Evolutionary conservation across 352 stramenopile species (phyloP).

Genomic region (Pythium brassicae): DNA sequence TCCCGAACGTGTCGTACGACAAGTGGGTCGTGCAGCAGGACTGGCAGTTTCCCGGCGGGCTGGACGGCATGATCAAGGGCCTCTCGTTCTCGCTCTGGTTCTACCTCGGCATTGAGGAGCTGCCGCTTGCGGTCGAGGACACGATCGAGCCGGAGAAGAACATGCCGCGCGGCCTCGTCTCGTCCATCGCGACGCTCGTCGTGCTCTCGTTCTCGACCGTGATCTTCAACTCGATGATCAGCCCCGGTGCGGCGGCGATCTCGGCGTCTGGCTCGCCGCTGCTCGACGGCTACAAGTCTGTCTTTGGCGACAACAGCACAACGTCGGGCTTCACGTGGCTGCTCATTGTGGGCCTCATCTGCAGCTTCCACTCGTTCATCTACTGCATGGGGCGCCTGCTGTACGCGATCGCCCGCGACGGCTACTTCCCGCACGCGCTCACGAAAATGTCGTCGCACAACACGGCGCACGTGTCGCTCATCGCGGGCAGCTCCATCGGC

Average conservation of each 20-base stretch:
- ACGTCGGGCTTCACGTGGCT: conserved; percentile 70
- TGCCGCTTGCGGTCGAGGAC: conserved; percentile 59
- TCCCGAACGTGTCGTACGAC: conserved; percentile 51
- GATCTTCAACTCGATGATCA: conserved; percentile 67
- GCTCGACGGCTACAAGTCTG: conserved; percentile 54
- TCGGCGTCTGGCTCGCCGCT: conserved; percentile 43
- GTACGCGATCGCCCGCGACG: conserved; percentile 62
- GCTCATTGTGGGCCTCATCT: conserved; percentile 54
- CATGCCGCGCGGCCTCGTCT: conserved; percentile 52
- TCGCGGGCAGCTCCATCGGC: conserved; percentile 35
- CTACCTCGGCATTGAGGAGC: conserved; percentile 65
- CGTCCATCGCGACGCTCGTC: conserved; percentile 48
- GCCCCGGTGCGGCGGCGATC: conserved; percentile 36
- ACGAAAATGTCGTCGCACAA: conserved; percentile 34
- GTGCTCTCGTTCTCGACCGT: conserved; percentile 53
- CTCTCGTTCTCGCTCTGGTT: conserved; percentile 73
- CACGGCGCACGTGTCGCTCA: conserved; percentile 53
- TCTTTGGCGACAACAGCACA: conserved; percentile 64
- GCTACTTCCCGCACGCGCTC: conserved; percentile 46
- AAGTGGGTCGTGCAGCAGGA: conserved; percentile 39
- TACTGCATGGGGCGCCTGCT: conserved; percentile 71
- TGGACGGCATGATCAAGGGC: conserved; percentile 43
- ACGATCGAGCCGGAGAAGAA: conserved; percentile 59
- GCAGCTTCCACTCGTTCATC: conserved; percentile 76
- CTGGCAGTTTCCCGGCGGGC: conserved; percentile 41